Evolutionary conservation across 2,329 filamentous ascomycete species (phyloP).

Genomic region (Microsporum audouinii): DNA sequence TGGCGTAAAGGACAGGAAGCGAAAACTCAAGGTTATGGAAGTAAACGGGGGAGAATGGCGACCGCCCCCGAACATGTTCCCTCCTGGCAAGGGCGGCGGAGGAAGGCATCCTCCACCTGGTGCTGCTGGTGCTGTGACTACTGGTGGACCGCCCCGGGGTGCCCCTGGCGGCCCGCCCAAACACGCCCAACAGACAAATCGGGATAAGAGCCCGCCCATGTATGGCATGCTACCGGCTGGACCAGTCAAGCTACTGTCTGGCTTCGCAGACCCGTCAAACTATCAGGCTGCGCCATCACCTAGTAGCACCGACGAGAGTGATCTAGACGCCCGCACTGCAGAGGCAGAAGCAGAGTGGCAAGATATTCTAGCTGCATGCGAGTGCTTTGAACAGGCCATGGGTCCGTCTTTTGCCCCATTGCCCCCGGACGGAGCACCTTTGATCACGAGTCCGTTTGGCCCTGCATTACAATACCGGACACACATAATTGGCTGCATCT

Average conservation of each 20-base stretch:
- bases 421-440: conserved; percentile 52
- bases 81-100: conserved; percentile 16
- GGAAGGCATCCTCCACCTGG: conserved; percentile 9
- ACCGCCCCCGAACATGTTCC: conserved; percentile 40
- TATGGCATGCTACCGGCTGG: conserved; percentile 40
- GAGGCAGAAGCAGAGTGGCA: conserved; percentile 70
- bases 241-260: conserved; percentile 36
- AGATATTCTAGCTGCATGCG: conserved; percentile 31
- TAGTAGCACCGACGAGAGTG: conserved; percentile 36
- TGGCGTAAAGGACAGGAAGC: conserved; percentile 59
- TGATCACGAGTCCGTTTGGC: conserved; percentile 64
- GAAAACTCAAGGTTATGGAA: conserved; percentile 61
- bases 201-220: conserved; percentile 28
- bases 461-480: conserved; percentile 69
- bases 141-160: background rate
- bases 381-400: conserved; percentile 45
- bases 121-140: background rate
- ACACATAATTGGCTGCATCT: conserved; percentile 76
- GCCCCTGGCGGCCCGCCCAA: conserved; percentile 7
- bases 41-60: conserved; percentile 47
- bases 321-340: conserved; percentile 54
- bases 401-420: conserved; percentile 68
- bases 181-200: conserved; percentile 12
- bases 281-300: conserved; percentile 14
- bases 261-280: conserved; percentile 32